Base-by-base conservation (phyloP, 2,329 filamentous ascomycete genomes). In the Whalleya microplaca region DNA sequence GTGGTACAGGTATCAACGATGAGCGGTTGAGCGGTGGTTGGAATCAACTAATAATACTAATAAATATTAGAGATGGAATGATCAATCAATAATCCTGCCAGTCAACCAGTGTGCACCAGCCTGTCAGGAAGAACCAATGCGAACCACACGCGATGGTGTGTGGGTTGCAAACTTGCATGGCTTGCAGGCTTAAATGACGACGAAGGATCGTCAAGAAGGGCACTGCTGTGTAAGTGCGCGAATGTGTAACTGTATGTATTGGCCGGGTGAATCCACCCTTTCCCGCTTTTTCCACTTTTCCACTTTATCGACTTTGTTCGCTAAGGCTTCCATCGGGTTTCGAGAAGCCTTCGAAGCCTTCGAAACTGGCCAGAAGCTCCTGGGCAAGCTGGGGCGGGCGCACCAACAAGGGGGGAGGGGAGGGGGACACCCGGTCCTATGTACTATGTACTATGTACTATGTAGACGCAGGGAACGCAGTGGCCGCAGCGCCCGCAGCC, bases 321-420 rank as follows among this genome's bases (percentile, higher is more conserved):
- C 51, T 62, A 62, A 66, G 61, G 66, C 70, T 72, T 72, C 70
- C 54, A 71, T 66, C 58, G 64, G 63, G 32, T 61, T 70, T 69
- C 66, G 66, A 56, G 70, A 72, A 72, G 65, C 51, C 47, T 65
- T 65, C 59, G 37, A 62, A 59, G 55, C 51, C 50, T 56, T 62
- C 58, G 58, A 66, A 66, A 62, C 59, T 59, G 59, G 62, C 57
- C 54, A 64, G 61, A 64, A 61, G 61, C 58, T 64, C 63, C 58
- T 62, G 61, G 57, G 61, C 66, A 62, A 61, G n/a, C 58, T 62
- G 61, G 57, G 61, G 66, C 63, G 62, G n/a, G 64, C 61, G 58
- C 57, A 54, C 52, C 19, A 56, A 61, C 52, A 53, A 63, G 63
- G 65, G 63, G 58, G 55, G 12, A 32, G 55, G 59, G 51, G 51